Evolutionary conservation across 2,329 filamentous ascomycete genomes (phyloP), one percentile per base, ranked within the genome.

Genomic region (Xylariaceae sp.): DNA sequence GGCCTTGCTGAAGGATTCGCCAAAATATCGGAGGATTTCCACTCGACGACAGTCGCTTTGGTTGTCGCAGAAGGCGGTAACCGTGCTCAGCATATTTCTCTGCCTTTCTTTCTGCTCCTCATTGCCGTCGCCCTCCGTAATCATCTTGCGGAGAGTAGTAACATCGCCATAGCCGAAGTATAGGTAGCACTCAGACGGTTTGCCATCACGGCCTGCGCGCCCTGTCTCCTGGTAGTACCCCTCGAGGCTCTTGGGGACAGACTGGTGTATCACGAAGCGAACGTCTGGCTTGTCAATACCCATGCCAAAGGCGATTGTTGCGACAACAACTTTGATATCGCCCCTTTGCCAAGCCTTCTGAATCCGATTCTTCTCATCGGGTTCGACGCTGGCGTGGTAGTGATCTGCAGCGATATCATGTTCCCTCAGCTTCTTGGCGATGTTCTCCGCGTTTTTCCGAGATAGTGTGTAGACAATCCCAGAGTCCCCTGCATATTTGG

Each of bases 211-310:
- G 5, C 92, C 92, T 38, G 93, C 92, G 49, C 92, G 83, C 2
- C 92, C 92, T 28, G 92, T 98, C 58, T 98, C 92, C 56, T 98
- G 92, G 53, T 98, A 98, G 58, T 98, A 98, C 1, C 92, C 92
- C 61, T 98, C 92, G 34, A 98, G 65, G 49, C 87, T 95, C 60
- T 98, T 96, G 2, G 92, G 92, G 5, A 98, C 70, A 27, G 80
- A 84, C 50, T 94, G 82, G 53, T 98, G 93, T 25, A 98, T 86
- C 21, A 98, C 92, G 55, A 94, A 98, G 18, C 92, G 83, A 30
- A 98, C 92, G 55, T 98, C 83, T 1, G 89, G 77, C 58, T 98
- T 98, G 65, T 98, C 92, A 45, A 98, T 98, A n/a, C 92, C 92
- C 92, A 98, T 98, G 5, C 92, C 92, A 55, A 98, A 98, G 16